A percentile compares a stretch with the other conserved stretches of the same genome.
These are phyloP conservation scores for Exophiala bonariae DNA, from an alignment of 2,329 filamentous ascomycete species.

Conservation along the genomic window DNA sequence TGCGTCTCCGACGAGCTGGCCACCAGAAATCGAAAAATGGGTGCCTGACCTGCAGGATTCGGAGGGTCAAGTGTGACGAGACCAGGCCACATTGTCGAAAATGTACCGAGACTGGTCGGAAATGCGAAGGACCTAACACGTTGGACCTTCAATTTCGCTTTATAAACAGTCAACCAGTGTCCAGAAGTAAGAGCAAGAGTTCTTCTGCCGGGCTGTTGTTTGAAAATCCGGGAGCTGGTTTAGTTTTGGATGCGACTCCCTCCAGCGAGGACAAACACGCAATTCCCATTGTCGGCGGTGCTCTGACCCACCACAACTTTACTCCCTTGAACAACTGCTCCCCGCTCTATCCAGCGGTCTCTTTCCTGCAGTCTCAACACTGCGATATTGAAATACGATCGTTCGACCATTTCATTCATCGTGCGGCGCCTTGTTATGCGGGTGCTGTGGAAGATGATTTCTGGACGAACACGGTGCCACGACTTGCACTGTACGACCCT, in stretches of 20 bases:
- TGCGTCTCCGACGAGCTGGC: constrained; percentile 8
- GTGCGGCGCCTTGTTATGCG: constrained; percentile 32
- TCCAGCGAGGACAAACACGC: too few species aligned
- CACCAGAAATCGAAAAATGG: constrained; percentile 21
- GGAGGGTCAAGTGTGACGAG: constrained; percentile 33
- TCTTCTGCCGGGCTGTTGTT: too few species aligned
- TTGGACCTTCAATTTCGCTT: too few species aligned
- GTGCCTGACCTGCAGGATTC: constrained; percentile 27
- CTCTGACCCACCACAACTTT: too few species aligned
- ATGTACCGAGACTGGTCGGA: constrained; percentile 27
- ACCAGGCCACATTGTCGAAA: constrained; percentile 27
- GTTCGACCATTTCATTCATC: constrained; percentile 39
- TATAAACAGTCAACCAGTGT: too few species aligned
- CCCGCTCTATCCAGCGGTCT: constrained; percentile 1
- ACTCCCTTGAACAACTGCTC: too few species aligned
- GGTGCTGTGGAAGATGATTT: constrained; percentile 37
- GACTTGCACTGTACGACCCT: constrained; percentile 36
- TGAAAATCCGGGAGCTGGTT: too few species aligned
- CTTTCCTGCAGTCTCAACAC: constrained; percentile 7
- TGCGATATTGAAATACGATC: constrained; percentile 34
- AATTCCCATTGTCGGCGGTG: too few species aligned
- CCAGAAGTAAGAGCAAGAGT: too few species aligned
- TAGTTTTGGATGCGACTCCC: too few species aligned
- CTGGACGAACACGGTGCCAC: constrained; percentile 37
- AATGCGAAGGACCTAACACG: constrained; percentile 27